phyloP scores from a whole-genome alignment of 2,329 filamentous ascomycete species.

The Cladorrhinum sp. region DNA sequence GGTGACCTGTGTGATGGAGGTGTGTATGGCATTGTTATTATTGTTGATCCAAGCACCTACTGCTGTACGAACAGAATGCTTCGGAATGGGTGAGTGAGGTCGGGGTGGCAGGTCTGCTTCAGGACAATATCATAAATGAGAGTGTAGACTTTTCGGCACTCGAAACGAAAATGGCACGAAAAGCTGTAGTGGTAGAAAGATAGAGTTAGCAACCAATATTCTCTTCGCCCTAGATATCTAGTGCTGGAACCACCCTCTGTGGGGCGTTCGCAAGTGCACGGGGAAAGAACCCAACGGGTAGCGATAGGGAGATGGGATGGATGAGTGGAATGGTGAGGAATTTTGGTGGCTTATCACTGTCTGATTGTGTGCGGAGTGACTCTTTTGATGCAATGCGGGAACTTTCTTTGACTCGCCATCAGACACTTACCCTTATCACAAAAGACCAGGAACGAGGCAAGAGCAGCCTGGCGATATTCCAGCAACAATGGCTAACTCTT shows the following conservation, averaged over 20 bases:
- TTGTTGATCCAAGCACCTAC: slow-evolving; percentile 31
- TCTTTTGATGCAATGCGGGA: neutral
- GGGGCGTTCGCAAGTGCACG: neutral
- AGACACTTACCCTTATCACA: slow-evolving; percentile 16
- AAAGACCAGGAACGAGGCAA: slow-evolving; percentile 16
- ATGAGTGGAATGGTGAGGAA: neutral
- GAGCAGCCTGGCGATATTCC: slow-evolving; percentile 40
- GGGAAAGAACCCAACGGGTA: neutral
- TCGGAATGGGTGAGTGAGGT: neutral
- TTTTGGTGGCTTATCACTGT: neutral
- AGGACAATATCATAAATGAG: slow-evolving; percentile 21
- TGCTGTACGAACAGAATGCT: slow-evolving; percentile 24
- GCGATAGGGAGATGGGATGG: neutral
- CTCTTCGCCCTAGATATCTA: neutral
- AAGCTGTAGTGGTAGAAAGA: neutral
- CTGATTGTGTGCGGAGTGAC: neutral
- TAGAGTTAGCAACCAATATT: slow-evolving; percentile 8
- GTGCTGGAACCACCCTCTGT: neutral
- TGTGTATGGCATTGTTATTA: slow-evolving; percentile 74
- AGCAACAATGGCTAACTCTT: slow-evolving; percentile 37
- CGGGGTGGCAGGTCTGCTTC: slow-evolving; percentile 1
- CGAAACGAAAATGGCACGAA: slow-evolving; percentile 1
- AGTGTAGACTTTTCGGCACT: neutral
- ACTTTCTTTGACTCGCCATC: slow-evolving; percentile 15
- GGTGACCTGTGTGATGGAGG: slow-evolving; percentile 68